Evolutionary conservation across 2,329 filamentous ascomycete genomes (phyloP).

Genomic region (Aspergillus fructus): DNA sequence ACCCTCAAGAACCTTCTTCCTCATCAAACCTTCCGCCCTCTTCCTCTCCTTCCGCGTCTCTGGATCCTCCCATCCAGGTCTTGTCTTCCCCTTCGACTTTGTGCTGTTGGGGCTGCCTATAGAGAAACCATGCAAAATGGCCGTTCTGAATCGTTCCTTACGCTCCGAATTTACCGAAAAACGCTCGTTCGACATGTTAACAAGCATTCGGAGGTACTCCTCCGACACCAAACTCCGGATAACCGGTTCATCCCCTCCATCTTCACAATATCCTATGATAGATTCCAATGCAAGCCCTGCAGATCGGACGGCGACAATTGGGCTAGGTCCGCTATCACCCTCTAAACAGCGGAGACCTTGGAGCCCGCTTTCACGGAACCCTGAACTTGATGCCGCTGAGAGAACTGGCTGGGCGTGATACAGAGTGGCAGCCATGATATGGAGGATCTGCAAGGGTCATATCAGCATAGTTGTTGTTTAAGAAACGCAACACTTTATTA

Average conservation of each 20-base stretch:
- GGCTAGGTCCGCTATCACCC: constrained; percentile 49
- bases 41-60: constrained; percentile 40
- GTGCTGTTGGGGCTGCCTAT: not conserved
- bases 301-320: constrained; percentile 82
- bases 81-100: constrained; percentile 23
- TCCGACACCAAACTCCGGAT: constrained; percentile 61
- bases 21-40: constrained; percentile 41
- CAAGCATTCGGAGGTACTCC: constrained; percentile 65
- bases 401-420: constrained; percentile 73
- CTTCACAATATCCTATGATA: constrained; percentile 62
- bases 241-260: constrained; percentile 25
- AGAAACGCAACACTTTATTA: not conserved
- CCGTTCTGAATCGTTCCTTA: constrained; percentile 37
- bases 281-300: constrained; percentile 81
- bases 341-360: constrained; percentile 57
- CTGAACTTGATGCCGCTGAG: constrained; percentile 72
- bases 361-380: constrained; percentile 87
- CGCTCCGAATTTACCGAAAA: constrained; percentile 43
- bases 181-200: constrained; percentile 68
- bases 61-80: constrained; percentile 39
- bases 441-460: constrained; percentile 69
- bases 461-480: constrained; percentile 21
- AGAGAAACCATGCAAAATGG: constrained; percentile 27
- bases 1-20: constrained; percentile 28
- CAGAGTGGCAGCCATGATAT: constrained; percentile 75